Base-by-base conservation (phyloP, 345 rosid genomes). In the Trapa incisa region DNA sequence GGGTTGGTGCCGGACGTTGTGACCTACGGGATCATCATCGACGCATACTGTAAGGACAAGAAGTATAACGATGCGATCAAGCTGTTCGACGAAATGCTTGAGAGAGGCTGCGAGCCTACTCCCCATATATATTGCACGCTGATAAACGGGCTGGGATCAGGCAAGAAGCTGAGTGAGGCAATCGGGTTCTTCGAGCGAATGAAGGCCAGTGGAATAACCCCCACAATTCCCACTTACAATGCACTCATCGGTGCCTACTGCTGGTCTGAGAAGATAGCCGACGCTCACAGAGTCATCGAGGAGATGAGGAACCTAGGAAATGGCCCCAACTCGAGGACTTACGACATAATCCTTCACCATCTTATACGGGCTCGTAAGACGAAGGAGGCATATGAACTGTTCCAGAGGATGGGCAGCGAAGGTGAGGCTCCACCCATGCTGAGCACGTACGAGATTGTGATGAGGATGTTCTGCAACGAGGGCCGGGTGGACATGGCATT, bases 391-490 rank as follows among this genome's bases (percentile, higher is more conserved):
- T 86, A 79, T 60, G 74, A 77, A 0, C 79, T 85, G 61, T 93
- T 85, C 63, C 80, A 80, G 82, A 81, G 68, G 67, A 89, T 88
- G 87, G 67, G 75, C 41, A 15, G 41, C 7, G 71, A 77, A 22
- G 33, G 52, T 13, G 74, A 37, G 84, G 92, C 29, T 87, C 83
- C 63, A 1, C 89, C 92, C 2, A 79, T 86, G 5, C 75, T 85
- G 68, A 87, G 94, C 75, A 88, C 92, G 6, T 88, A 88, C 36
- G 92, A 93, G 82, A 86, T 89, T 43, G 67, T 92, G 37, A 85
- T 82, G 72, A 78, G 98, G 74, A 88, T 93, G 98, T 88, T 88
- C 71, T 93, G 97, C 67, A 80, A 81, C n/a, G 82, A 72, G 68
- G 87, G 76, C 33, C 74, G 72, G 75, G 70, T 84, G 45, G 94